A percentile compares a stretch with the other conserved stretches of the same genome.
Evolutionary conservation across 2,329 filamentous ascomycete genomes (phyloP).

Genomic region (Parasarocladium wereldwijsianum): DNA sequence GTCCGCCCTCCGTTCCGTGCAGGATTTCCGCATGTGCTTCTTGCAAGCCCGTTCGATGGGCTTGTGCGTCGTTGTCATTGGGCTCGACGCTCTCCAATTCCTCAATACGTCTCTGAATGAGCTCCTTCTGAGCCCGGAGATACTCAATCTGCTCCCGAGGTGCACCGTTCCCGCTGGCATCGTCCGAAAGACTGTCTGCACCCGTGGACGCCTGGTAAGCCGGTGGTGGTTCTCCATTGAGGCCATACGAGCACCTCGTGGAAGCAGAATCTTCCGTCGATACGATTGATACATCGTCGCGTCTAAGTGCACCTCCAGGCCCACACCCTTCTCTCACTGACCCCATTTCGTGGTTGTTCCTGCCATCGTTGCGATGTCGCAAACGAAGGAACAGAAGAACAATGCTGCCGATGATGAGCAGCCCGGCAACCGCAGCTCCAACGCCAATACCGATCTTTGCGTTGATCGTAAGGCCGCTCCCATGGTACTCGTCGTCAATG

Average conservation of each 20-base stretch:
- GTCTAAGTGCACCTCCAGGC: neutral
- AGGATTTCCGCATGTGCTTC: neutral
- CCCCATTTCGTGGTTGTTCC: slow-evolving; percentile 1
- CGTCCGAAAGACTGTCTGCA: slow-evolving; percentile 10
- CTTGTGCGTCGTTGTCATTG: slow-evolving; percentile 3
- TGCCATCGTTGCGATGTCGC: slow-evolving; percentile 6
- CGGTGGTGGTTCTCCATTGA: slow-evolving; percentile 9
- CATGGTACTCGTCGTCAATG: slow-evolving; percentile 9
- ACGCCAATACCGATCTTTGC: slow-evolving; percentile 21
- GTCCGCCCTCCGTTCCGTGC: neutral
- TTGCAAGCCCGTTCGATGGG: neutral
- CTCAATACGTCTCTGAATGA: slow-evolving; percentile 20
- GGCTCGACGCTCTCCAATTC: slow-evolving; percentile 16
- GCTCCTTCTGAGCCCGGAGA: slow-evolving; percentile 18
- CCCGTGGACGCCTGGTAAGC: slow-evolving; percentile 15
- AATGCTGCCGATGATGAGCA: slow-evolving; percentile 14
- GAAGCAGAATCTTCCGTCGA: neutral
- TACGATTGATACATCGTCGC: neutral
- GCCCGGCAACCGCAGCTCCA: slow-evolving; percentile 14
- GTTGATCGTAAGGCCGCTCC: slow-evolving; percentile 12
- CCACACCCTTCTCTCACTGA: neutral
- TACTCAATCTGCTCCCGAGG: slow-evolving; percentile 17
- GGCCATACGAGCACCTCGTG: neutral
- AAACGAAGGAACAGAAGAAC: slow-evolving; percentile 13
- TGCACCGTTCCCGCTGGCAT: slow-evolving; percentile 9